Base-by-base conservation (phyloP, 441 rosid species). In the Biscutella laevigata region DNA sequence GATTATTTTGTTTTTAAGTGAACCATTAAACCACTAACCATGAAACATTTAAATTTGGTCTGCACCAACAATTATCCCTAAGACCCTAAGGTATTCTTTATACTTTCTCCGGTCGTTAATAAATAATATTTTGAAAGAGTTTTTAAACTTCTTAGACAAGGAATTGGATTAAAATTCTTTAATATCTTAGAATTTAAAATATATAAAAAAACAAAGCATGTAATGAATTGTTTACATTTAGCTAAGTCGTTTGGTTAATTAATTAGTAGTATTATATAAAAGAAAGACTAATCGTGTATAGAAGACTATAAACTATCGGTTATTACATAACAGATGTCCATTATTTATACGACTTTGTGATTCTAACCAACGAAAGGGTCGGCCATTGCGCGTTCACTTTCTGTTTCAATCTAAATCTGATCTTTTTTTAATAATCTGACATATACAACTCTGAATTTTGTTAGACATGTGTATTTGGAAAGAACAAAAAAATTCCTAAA, bases 251-350 rank as follows among this genome's bases (percentile, higher is more conserved):
- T 13, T 48, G 45, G 15, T 40, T 33, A 10, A n/a, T n/a, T n/a
- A n/a, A n/a, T n/a, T n/a, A n/a, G 15, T 48, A 32, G n/a, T 24
- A 48, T 54, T 26, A 29, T 22, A 22, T 22, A n/a, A 2, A 6
- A 36, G 28, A 19, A 37, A 27, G 59, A 57, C 53, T 57, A 57
- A 51, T 50, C 40, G 40, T 21, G 46, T 41, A 49, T 40, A n/a
- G n/a, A n/a, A 39, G 26, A 45, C 12, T 3, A 37, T 7, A 35
- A 35, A 15, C 13, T 21, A 45, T 63, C 3, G 11, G 25, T n/a
- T 46, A 55, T 56, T 11, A 57, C 35, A 49, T 15, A 40, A 49
- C 63, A 64, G 62, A 33, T 49, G 63, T 64, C 62, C 14, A 57
- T 48, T 34, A 20, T 7, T 21, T 4, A 64, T 13, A 57, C 58